Percentiles rank a stretch among this genome's conserved stretches.
These are phyloP conservation scores for Cladosporium sp. DNA, from an alignment of 2,329 filamentous ascomycete genomes.

Conservation along the genomic window DNA sequence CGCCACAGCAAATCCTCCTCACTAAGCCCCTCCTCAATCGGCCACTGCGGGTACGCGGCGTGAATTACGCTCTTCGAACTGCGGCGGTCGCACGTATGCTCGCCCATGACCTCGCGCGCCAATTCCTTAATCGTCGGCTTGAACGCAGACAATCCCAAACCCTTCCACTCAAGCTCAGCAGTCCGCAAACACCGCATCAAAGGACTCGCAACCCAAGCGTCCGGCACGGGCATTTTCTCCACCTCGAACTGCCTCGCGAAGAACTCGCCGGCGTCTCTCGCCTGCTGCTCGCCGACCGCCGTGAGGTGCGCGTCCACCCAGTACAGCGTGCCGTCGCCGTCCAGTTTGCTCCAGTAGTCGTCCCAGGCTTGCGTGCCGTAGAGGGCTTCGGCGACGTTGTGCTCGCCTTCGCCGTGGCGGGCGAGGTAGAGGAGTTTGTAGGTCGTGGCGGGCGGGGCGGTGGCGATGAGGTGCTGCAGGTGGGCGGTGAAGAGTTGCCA, in stretches of 20 bases:
- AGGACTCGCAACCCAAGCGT: slow-evolving; percentile 63
- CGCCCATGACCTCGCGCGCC: slow-evolving; percentile 62
- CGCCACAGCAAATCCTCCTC: slow-evolving; percentile 51
- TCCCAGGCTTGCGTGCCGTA: slow-evolving; percentile 69
- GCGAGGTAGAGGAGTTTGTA: slow-evolving; percentile 66
- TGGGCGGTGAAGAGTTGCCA: slow-evolving; percentile 63
- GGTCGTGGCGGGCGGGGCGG: slow-evolving; percentile 39
- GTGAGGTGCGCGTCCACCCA: slow-evolving; percentile 66
- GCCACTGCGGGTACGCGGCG: slow-evolving; percentile 48
- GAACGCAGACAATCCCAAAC: slow-evolving; percentile 52
- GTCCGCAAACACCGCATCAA: slow-evolving; percentile 61
- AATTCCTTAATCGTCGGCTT: slow-evolving; percentile 58
- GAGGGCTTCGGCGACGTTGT: slow-evolving; percentile 60
- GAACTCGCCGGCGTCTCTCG: slow-evolving; percentile 55
- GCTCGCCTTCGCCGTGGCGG: slow-evolving; percentile 64
- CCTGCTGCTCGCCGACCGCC: slow-evolving; percentile 52
- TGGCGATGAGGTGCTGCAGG: slow-evolving; percentile 50
- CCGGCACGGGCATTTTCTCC: slow-evolving; percentile 56
- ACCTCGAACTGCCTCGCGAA: slow-evolving; percentile 52
- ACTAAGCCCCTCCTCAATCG: slow-evolving; percentile 58
- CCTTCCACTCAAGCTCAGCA: slow-evolving; percentile 57
- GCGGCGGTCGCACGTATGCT: slow-evolving; percentile 65
- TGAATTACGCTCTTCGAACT: slow-evolving; percentile 53
- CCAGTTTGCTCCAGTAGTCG: slow-evolving; percentile 59
- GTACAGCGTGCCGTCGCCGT: slow-evolving; percentile 58